Percentiles rank a stretch among this genome's conserved stretches.
Evolutionary conservation across 192 early-diverging fungal species (phyloP).

Genomic region (Podila epicladia): DNA sequence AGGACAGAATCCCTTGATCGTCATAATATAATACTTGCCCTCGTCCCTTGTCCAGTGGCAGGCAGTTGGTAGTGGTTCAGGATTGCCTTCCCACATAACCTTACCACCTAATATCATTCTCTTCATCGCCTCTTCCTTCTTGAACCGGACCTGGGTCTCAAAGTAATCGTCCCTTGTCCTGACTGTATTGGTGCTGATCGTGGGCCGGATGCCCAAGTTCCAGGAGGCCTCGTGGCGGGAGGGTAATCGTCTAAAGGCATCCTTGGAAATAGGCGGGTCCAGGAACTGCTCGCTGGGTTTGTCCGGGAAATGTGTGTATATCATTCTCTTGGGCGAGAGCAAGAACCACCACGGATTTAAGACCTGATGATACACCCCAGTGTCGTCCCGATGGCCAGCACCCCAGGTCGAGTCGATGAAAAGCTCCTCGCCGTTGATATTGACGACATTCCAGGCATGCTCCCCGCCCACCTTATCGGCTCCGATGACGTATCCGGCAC

Average conservation of each 20-base stretch:
- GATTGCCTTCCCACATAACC: constrained; percentile 14
- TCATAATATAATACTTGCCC: constrained; percentile 13
- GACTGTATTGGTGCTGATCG: constrained; percentile 2
- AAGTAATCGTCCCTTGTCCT: constrained; percentile 28
- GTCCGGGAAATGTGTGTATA: constrained; percentile 61
- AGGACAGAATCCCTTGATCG: constrained; percentile 20
- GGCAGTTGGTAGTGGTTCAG: neutral
- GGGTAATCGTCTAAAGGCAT: constrained; percentile 13
- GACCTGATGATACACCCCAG: constrained; percentile 17
- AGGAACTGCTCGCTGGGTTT: constrained; percentile 56
- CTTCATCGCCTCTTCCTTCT: constrained; percentile 6
- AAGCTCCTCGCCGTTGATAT: constrained; percentile 55
- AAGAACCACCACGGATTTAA: constrained; percentile 63
- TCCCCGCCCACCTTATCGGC: constrained; percentile 11
- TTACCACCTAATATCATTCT: neutral
- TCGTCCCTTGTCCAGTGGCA: constrained; percentile 24
- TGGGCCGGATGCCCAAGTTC: constrained; percentile 5
- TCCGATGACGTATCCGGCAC: constrained; percentile 41
- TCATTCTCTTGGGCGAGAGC: constrained; percentile 50
- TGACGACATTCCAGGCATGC: constrained; percentile 67
- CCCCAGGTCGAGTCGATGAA: constrained; percentile 71
- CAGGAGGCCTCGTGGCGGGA: constrained; percentile 2
- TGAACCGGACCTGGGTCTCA: constrained; percentile 20
- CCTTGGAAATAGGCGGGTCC: constrained; percentile 41
- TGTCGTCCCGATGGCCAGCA: constrained; percentile 28